phyloP scores from a whole-genome alignment of 306 rosid genomes.

The Cucurbita pepo region DNA sequence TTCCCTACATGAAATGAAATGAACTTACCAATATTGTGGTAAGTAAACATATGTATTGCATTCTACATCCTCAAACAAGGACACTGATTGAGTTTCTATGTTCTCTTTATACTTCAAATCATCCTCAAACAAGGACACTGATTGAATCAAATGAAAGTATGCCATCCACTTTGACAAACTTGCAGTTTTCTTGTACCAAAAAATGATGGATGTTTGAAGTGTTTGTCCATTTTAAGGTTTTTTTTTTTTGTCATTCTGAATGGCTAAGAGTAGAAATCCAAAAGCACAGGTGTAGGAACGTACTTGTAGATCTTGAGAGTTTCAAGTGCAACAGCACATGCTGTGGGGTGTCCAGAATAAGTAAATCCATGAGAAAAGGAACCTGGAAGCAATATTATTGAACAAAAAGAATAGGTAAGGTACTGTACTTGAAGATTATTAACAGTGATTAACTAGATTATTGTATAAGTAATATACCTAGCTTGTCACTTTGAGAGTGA shows the following conservation, averaged over 20 bases:
- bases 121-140: background rate
- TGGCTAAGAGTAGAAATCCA: background rate
- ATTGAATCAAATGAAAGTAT: background rate
- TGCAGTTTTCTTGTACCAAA: background rate
- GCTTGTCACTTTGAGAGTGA: conserved; percentile 69
- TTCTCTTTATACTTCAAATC: background rate
- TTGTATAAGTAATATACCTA: conserved; percentile 32
- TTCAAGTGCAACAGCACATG: conserved; percentile 86
- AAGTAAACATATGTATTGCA: background rate
- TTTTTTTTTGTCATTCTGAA: background rate
- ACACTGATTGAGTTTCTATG: background rate
- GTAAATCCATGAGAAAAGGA: conserved; percentile 70
- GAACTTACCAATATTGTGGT: too few species aligned
- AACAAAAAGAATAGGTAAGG: background rate
- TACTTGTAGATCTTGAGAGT: conserved; percentile 79
- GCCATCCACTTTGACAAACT: too few species aligned
- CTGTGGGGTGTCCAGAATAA: conserved; percentile 77
- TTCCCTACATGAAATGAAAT: too few species aligned
- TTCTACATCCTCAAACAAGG: too few species aligned
- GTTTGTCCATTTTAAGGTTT: background rate
- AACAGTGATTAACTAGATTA: background rate
- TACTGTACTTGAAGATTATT: background rate
- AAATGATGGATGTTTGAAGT: background rate
- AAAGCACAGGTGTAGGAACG: conserved; percentile 7
- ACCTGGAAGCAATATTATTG: conserved; percentile 23